Evolutionary conservation across 73 alveolate species (phyloP), one percentile per base, ranked within the genome.

Genomic region (Stentor roeselii): DNA sequence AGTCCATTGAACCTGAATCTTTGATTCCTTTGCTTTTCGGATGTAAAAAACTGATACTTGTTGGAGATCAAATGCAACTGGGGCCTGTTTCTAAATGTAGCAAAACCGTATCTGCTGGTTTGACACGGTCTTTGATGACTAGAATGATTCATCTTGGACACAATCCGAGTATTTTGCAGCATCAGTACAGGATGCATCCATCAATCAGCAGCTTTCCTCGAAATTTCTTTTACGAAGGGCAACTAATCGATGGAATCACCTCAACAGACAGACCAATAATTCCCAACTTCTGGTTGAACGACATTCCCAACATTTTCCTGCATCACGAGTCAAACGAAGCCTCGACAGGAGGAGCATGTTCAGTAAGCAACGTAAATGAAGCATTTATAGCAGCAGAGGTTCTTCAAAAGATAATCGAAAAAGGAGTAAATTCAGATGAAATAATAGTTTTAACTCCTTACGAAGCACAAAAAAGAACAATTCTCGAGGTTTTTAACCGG

Each of bases 121-220:
- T 82, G 90, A 86, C 89, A 83, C 82, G 97, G 30, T 84, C 95
- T 2, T 76, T 96, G 35, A 94, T 92, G 78, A 97, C 93, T 78
- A 90, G 99, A 83, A 61, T 96, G 50, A 84, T 96, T 3, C 91
- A 90, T 60, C 86, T 86, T 83, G 95, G 93, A 60, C 86, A 67
- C 60, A 90, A 91, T 42, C 92, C 93, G 89, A 76, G 78, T 75
- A 92, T 95, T 94, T 93, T 97, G 76, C 83, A 89, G n/a, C 92
- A 91, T 37, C 97, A 97, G 92, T 97, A 97, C 91, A 88, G 99
- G 78, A 97, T 97, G 99, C 98, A 95, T 77, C 94, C 97, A 32
- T 84, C 82, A 39, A 96, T 97, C 77, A 86, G 98, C 60, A 78
- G 87, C 59, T 97, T 90, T 76, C 98, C 98, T 0, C 89, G 98